phyloP scores from a whole-genome alignment of 768 basidiomycete species.

The Leucocoprinus sp. region DNA sequence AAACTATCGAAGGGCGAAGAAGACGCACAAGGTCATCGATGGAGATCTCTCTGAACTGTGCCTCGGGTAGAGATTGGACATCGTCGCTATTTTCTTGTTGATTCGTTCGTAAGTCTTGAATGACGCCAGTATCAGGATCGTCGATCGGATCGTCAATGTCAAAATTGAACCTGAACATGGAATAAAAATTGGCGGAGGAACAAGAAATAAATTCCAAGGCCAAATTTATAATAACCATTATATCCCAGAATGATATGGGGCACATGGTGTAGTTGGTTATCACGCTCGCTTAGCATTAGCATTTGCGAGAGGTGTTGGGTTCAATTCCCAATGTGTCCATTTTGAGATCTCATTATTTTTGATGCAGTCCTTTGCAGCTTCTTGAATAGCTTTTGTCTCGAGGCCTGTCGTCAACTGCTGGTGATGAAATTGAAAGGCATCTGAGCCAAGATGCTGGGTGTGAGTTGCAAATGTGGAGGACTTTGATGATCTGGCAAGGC shows the following conservation, averaged over 20 bases:
- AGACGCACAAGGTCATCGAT: constrained; percentile 28
- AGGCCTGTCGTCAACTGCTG: too few relatives aligned
- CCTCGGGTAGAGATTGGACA: constrained; percentile 5
- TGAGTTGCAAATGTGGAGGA: too few relatives aligned
- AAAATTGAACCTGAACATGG: constrained; percentile 70
- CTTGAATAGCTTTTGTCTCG: too few relatives aligned
- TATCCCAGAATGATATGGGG: constrained; percentile 3
- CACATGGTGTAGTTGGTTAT: constrained; percentile 18
- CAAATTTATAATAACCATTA: too few relatives aligned
- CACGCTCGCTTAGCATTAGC: constrained; percentile 15
- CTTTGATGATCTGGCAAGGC: too few relatives aligned
- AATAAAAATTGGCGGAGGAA: background rate
- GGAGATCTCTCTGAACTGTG: constrained; percentile 24
- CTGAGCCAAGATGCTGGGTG: too few relatives aligned
- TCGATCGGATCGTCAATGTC: constrained; percentile 37
- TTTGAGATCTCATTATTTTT: too few relatives aligned
- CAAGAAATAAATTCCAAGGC: too few relatives aligned
- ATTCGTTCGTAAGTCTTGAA: constrained; percentile 1
- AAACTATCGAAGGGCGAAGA: constrained; percentile 11
- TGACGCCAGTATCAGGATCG: constrained; percentile 6
- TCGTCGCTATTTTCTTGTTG: background rate
- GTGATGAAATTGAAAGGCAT: too few relatives aligned
- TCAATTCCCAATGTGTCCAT: constrained; percentile 16
- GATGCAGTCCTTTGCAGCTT: too few relatives aligned
- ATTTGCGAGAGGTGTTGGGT: constrained; percentile 15